Conservation (phyloP, 371 early-diverging fungal species). For the Mucor saturninus region DNA sequence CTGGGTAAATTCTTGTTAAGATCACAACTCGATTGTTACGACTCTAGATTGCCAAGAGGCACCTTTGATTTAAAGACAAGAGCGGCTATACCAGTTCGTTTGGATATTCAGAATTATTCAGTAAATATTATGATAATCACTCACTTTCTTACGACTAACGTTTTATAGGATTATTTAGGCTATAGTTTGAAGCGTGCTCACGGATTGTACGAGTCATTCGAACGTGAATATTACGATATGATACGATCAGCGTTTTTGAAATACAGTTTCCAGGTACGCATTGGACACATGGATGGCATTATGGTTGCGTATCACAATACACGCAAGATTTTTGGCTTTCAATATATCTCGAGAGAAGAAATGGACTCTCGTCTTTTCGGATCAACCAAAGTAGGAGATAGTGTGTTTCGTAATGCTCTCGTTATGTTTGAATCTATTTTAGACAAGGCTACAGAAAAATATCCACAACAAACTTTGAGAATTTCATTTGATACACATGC, state of each 20-base stretch:
- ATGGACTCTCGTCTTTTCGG: constrained; percentile 91
- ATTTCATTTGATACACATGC: constrained; percentile 47
- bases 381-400: constrained; percentile 70
- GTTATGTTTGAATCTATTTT: constrained; percentile 69
- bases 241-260: constrained; percentile 47
- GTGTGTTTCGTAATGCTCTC: constrained; percentile 69
- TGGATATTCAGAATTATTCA: constrained; percentile 79
- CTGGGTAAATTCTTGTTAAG: constrained; percentile 77
- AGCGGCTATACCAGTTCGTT: constrained; percentile 83
- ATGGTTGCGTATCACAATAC: constrained; percentile 96
- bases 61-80: constrained; percentile 96
- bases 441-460: constrained; percentile 62
- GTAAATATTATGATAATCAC: constrained; percentile 35
- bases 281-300: constrained; percentile 97
- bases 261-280: constrained; percentile 84
- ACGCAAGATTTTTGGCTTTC: constrained; percentile 90
- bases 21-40: constrained; percentile 90
- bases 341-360: constrained; percentile 86
- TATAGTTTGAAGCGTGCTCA: constrained; percentile 61
- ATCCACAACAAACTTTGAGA: constrained; percentile 58
- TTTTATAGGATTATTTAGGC: constrained; percentile 52
- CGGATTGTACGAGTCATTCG: constrained; percentile 83
- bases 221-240: constrained; percentile 96
- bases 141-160: background rate
- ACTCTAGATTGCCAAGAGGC: constrained; percentile 73